Base-by-base conservation (phyloP, 2,329 filamentous ascomycete species). In the Aspergillus fijiensis region DNA sequence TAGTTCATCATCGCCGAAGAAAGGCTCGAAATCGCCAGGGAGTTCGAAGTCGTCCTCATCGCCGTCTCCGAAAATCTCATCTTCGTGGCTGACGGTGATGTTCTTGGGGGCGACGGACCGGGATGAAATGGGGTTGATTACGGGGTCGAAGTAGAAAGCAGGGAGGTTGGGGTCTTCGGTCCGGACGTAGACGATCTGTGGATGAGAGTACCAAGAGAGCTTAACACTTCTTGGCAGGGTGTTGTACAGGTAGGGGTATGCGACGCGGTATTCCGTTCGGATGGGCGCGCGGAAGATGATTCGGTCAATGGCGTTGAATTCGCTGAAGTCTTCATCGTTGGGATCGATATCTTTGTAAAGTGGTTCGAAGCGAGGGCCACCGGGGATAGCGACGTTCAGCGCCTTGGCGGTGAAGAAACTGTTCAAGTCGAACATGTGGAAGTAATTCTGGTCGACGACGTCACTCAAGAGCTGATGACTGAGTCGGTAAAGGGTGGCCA, bases 301-400 rank as follows among this genome's bases (percentile, higher is more conserved):
- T 68, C 96, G 91, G 72, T 99, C 95, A 69, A 99, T 99, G 35
- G 95, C 95, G 72, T 99, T 99, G 83, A 99, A 99, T 77, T 99
- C 95, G 77, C 95, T 95, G 77, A 99, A 99, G 73, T 99, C 95
- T 76, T 99, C 95, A 68, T 98, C 94, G 69, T 99, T 99, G 2
- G 95, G 95, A 75, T 99, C 93, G 62, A 99, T 93, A 70, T 99
- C 95, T 79, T 99, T 99, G 82, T 97, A 99, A 21, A 99, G 77
- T 25, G 95, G 95, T 77, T 99, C 95, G 65, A 99, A 99, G 31
- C 95, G 88, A 62, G 95, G 95, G 10, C 95, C 96, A 73, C 95
- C 95, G n/a, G 95, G 95, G 57, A 99, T 91, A 10, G 96, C 94
- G 55, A 99, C 94, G 68, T 99, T 99, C 49, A 99, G 82, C 0